Conservation (phyloP, 2,329 filamentous ascomycete species). For the Ophiostoma fasciatum region DNA sequence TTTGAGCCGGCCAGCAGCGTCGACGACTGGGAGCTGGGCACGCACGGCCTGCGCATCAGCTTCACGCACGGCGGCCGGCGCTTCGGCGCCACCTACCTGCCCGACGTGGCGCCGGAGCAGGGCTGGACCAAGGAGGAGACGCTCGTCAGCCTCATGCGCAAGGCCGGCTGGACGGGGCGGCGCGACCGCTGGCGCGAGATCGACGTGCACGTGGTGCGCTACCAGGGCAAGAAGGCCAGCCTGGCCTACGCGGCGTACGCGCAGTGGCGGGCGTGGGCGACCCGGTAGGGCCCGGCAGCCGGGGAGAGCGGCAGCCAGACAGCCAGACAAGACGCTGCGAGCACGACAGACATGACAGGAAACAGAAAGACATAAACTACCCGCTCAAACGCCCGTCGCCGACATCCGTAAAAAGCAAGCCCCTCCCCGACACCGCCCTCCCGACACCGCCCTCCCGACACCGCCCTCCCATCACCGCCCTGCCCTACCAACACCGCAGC, state of each 20-base stretch:
- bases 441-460: too few species aligned
- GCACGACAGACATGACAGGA: neutral
- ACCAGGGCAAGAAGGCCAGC: constrained; percentile 69
- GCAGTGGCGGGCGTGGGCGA: constrained; percentile 64
- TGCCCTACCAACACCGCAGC: constrained; percentile 44
- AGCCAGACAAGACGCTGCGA: constrained; percentile 3
- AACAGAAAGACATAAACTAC: neutral
- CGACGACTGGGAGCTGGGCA: constrained; percentile 76
- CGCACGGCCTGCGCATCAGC: constrained; percentile 73
- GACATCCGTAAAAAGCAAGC: neutral
- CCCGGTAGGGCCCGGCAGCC: constrained; percentile 15
- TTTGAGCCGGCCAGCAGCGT: constrained; percentile 59
- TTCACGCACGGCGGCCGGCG: constrained; percentile 61
- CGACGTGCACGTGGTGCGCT: constrained; percentile 63
- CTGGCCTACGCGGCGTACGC: constrained; percentile 61
- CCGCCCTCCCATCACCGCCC: too few species aligned
- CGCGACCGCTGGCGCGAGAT: constrained; percentile 67
- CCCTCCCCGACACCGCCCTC: constrained; percentile 38
- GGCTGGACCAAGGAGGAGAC: constrained; percentile 93
- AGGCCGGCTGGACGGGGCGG: constrained; percentile 83
- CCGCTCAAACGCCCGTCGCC: neutral
- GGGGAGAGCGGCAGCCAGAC: neutral
- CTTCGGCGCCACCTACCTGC: constrained; percentile 73
- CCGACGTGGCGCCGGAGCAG: constrained; percentile 82
- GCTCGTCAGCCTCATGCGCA: constrained; percentile 76